Evolutionary conservation across 2,329 filamentous ascomycete species (phyloP), one percentile per base, ranked within the genome.

Genomic region (Uncinocarpus reesii): DNA sequence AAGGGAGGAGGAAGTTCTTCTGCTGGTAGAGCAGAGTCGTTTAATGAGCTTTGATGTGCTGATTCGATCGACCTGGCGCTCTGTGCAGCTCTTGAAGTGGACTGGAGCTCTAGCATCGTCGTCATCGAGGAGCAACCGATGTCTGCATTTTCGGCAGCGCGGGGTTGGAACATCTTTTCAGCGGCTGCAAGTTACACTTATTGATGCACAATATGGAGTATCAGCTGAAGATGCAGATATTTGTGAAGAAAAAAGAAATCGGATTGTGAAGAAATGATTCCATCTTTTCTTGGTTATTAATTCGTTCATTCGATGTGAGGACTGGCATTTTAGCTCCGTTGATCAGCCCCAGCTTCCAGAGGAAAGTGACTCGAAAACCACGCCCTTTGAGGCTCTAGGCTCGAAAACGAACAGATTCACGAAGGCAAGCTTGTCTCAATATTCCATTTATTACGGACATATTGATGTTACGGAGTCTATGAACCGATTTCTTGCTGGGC

Each of bases 1-100:
- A 66, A 70, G 1, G 72, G 72, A 6, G 71, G 69, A 0, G 72
- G 71, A 0, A 74, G 58, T n/a, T 45, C 45, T 24, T 47, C 43
- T 15, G 8, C 24, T 3, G 15, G 24, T 18, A 20, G 20, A 13
- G 16, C 23, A 23, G 23, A n/a, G 20, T 28, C 20, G 46, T 21
- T 18, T 4, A 20, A 29, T 10, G 36, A 31, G 4, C 15, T 13
- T 7, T 26, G n/a, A 7, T 7, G 26, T 11, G 29, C 21, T 13
- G 32, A n/a, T 28, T 36, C 32, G 3, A 28, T 24, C 5, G 13
- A 7, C n/a, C 20, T 37, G 13, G 11, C n/a, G 7, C 23, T 18
- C n/a, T 10, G 20, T 28, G 23, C 16, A 29, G 13, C 29, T 43
- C 18, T 28, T 11, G n/a, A 15, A 28, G 23, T 24, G 20, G 45